Evolutionary conservation across 2,329 filamentous ascomycete genomes (phyloP), one percentile per base, ranked within the genome.

Genomic region (Claviceps spartinae): DNA sequence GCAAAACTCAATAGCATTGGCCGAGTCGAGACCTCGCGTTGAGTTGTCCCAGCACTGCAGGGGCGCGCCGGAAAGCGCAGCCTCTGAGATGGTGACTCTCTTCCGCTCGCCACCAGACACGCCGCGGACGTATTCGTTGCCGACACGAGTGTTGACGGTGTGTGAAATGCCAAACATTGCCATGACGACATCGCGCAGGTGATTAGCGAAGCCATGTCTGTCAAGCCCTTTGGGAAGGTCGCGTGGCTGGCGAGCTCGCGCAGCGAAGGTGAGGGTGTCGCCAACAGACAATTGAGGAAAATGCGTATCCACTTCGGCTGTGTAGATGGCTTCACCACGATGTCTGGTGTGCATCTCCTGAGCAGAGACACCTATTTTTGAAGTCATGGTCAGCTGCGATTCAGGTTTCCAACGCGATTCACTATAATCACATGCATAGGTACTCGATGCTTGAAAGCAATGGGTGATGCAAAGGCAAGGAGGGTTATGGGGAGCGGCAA

Each of bases 241-340:
- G 43, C 78, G 76, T 2, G 84, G 83, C 48, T 83, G 78, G 52
- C 84, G 76, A 5, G 86, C 84, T 18, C 79, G 73, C 4, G 86
- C 85, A 18, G 86, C 86, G 56, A 91, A 91, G 51, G 80, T 83
- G 47, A 91, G 74, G 1, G 87, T 93, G 60, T 91, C 84, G 49
- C 85, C 85, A 44, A 91, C 86, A 1, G 79, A 82, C 60, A 93
- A 69, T 69, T 83, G 78, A 13, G 86, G 85, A 62, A 90, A 90
- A 67, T 90, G 86, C 4, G 86, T 83, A 63, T 94, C 88, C 38
- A 87, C 83, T 65, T 93, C 87, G 54, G 86, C 86, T 0, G 86
- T 90, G 69, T 93, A 93, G 64, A 93, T 90, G 55, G 86, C 86
- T 68, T 94, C 88, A 57, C 88, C 88, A 30, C 86, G 82, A 69